Base-by-base conservation (phyloP, 106 monocot species). In the Apostasia shenzhenica region DNA sequence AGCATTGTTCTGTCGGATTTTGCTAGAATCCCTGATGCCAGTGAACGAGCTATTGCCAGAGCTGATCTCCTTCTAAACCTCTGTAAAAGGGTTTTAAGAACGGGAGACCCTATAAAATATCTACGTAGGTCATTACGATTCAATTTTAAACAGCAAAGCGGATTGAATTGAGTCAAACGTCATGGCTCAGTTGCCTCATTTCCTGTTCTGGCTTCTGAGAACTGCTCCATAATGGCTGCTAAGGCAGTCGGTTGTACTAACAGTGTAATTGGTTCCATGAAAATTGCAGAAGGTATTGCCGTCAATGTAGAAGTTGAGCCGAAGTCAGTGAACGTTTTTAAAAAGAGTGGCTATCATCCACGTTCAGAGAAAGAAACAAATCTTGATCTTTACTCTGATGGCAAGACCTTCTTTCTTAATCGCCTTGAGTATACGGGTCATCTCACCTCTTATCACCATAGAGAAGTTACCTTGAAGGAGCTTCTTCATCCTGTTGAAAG, bases 401-500 rank as follows among this genome's bases (percentile, higher is more conserved):
- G 85, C 3, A 88, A 65, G 59, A 79, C 61, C 4, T 79, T 92
- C 59, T 83, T 79, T 67, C 69, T 88, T 1, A 92, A 92, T 65
- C 85, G 78, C 4, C 72, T 93, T 62, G 72, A 75, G 14, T 63
- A 58, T 61, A 65, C 68, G 69, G 72, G 72, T 41, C 45, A 63
- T 72, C 59, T 66, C 14, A 8, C 43, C 14, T 13, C 67, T 5
- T 70, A 71, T 54, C 49, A 69, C 42, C 45, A 43, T 6, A 61
- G 13, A 54, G 74, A 72, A 38, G 75, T 86, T 64, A 81, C 86
- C 4, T 82, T 93, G 73, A 84, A 72, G 26, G 84, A 93, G 71
- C 89, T 93, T 73, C 63, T 93, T 70, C 73, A 93, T 74, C 93
- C 93, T 40, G 55, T 86, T 13, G 75, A 65, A 70, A 78, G 59